Conservation (phyloP, 495 filamentous ascomycete species). For the Penicillium roqueforti region DNA sequence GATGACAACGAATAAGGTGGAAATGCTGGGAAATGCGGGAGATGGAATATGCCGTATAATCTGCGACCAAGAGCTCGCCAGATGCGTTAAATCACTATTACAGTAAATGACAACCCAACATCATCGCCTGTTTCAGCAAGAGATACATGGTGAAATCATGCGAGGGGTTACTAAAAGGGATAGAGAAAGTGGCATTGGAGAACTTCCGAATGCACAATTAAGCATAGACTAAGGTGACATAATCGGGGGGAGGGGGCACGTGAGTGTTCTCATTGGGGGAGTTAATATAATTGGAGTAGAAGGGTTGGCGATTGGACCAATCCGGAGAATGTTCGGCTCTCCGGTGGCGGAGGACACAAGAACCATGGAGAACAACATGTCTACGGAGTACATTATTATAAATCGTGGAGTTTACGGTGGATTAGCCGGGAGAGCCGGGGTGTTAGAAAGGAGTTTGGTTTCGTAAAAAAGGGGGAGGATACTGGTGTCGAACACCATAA, state of each 20-base stretch:
- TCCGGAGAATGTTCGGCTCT: conserved; percentile 6
- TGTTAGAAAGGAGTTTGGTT: not conserved
- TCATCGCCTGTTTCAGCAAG: not conserved
- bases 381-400: not conserved
- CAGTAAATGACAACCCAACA: not conserved
- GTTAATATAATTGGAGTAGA: not conserved
- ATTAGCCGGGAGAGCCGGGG: not conserved
- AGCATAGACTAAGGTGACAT: not conserved
- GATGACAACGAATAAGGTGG: conserved; percentile 3
- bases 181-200: not conserved
- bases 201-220: not conserved
- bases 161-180: not conserved
- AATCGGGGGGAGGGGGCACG: conserved; percentile 2
- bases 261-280: not conserved
- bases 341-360: not conserved
- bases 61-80: conserved; percentile 15
- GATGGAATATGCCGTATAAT: conserved; percentile 7
- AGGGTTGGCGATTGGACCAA: not conserved
- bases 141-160: conserved; percentile 1
- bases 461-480: not conserved
- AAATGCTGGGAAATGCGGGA: not conserved
- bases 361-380: no score
- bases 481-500: not conserved
- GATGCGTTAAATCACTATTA: not conserved
- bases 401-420: not conserved